phyloP scores from a whole-genome alignment of 164 flowering plant genomes.

The Kingdonia uniflora region DNA sequence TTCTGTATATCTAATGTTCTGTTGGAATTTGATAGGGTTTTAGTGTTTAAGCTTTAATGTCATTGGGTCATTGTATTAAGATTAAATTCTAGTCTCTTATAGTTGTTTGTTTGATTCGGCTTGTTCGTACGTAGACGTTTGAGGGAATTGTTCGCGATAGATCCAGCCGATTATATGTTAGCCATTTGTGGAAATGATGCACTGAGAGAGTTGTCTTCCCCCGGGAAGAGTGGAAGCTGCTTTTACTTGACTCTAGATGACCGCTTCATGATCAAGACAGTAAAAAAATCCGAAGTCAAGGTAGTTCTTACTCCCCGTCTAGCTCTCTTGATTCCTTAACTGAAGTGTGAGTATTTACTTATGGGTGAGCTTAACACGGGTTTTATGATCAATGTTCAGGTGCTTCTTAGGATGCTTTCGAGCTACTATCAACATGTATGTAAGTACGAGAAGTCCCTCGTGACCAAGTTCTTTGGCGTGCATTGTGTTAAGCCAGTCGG shows the following conservation, averaged over 20 bases:
- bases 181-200: conserved; percentile 89
- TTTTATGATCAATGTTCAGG: conserved; percentile 31
- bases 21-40: background rate
- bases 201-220: conserved; percentile 77
- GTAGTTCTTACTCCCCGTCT: conserved; percentile 3
- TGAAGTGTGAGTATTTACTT: background rate
- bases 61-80: background rate
- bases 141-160: conserved; percentile 66
- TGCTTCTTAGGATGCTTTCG: conserved; percentile 75
- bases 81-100: background rate
- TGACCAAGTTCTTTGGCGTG: conserved; percentile 76
- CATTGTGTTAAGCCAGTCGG: conserved; percentile 90
- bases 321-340: background rate
- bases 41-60: conserved; percentile 2
- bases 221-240: conserved; percentile 89
- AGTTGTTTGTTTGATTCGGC: background rate
- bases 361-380: background rate
- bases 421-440: conserved; percentile 69
- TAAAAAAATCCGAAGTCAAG: conserved; percentile 22
- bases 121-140: conserved; percentile 34
- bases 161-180: conserved; percentile 87
- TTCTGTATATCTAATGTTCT: background rate
- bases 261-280: conserved; percentile 85
- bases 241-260: conserved; percentile 87
- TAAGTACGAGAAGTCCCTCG: conserved; percentile 62